Evolutionary conservation across 176 grass and related monocot species (phyloP).

Genomic region (Puya raimondii): DNA sequence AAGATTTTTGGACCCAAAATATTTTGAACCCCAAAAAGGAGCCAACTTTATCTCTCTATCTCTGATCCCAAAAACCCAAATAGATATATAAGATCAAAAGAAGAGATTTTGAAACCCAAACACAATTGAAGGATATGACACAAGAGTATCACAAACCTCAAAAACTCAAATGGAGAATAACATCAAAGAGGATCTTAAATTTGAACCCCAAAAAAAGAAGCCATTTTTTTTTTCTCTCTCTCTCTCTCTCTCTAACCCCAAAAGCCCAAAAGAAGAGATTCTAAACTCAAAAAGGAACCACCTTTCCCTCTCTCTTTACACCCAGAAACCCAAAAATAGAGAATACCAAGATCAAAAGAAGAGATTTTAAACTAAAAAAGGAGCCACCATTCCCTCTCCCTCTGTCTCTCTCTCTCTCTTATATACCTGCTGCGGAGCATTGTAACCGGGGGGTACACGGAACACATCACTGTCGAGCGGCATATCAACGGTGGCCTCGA

Average conservation of each 20-base stretch:
- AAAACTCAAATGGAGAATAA: too few relatives aligned
- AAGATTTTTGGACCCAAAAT: too few relatives aligned
- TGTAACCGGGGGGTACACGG: constrained; percentile 26
- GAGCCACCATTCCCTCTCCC: not conserved
- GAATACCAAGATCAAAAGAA: not conserved
- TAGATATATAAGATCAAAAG: too few relatives aligned
- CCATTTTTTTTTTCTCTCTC: not conserved
- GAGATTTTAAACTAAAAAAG: not conserved
- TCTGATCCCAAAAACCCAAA: too few relatives aligned
- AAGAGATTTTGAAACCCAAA: too few relatives aligned
- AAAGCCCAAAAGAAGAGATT: not conserved
- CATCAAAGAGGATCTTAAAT: too few relatives aligned
- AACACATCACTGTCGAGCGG: constrained; percentile 34
- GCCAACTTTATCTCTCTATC: not conserved
- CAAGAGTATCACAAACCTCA: too few relatives aligned
- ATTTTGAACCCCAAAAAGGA: not conserved
- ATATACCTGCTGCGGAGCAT: constrained; percentile 37
- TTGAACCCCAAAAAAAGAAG: not conserved
- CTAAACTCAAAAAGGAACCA: not conserved
- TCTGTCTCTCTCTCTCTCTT: not conserved
- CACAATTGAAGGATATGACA: too few relatives aligned
- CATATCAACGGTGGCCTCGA: constrained; percentile 23
- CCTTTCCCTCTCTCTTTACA: not conserved
- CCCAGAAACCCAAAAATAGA: not conserved
- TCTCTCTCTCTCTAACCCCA: too few relatives aligned